Evolutionary conservation across 1,139 yeast genomes (phyloP), one percentile per base, ranked within the genome.

Genomic region (Saccharomyces hybrid): DNA sequence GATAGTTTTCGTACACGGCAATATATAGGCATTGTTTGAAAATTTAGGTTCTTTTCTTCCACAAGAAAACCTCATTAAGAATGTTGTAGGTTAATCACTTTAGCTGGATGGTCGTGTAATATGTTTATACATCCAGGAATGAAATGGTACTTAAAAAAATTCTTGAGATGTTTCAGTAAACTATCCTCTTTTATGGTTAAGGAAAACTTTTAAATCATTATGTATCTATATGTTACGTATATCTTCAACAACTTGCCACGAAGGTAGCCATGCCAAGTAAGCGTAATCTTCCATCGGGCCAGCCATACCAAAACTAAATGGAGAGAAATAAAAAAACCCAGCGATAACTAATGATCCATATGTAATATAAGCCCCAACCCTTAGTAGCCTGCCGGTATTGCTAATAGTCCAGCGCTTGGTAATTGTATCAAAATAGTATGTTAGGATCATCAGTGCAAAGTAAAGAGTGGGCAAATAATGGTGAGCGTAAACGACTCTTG

Each of bases 401-500:
- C 68, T 61, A 56, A 63, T 68, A 41, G 74, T 67, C 49, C 70
- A 69, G 61, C 70, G 76, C 51, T 71, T 66, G 41, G 87, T 80
- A 65, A 81, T 73, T 55, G 77, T 78, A 69, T 91, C 97, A 57
- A 91, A 76, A 63, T 86, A 78, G 74, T 87, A 93, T 57, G 85
- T 83, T 66, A 87, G 78, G 29, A 89, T 84, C 62, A 93, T 75
- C 79, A 93, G 84, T 55, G 98, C 98, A 74, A 95, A 95, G 75
- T 91, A 95, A 62, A 91, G 79, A 0, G 99, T 97, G 41, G 99
- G 99, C 65, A 90, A 80, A 73, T 95, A 95, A 74, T 95, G 99
- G 73, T 95, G 99, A 48, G 93, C 95, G 68, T 95, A 95, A 4
- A 97, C 91, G 61, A 95, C 98, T 78, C 99, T 88, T 32, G 97